Percentiles rank a stretch among this genome's conserved stretches.
Conservation (phyloP, 805 yeast genomes). For the Teunomyces pallodes region DNA sequence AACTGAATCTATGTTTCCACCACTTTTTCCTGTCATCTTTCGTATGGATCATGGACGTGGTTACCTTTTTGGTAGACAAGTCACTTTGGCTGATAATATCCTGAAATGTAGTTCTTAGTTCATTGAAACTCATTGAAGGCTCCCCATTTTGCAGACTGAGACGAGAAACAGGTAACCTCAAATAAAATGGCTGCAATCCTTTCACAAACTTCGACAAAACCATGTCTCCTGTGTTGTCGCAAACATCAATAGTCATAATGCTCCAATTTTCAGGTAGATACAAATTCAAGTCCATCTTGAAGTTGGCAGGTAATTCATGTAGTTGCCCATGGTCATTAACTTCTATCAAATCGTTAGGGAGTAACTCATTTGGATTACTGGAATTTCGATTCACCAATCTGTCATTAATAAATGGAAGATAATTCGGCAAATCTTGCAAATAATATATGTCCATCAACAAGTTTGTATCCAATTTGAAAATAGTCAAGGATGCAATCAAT, state of each 20-base stretch:
- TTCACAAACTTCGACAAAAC: conserved; percentile 45
- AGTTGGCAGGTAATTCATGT: conserved; percentile 3
- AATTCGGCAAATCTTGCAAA: conserved; percentile 20
- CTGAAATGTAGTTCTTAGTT: conserved; percentile 30
- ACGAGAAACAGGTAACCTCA: conserved; percentile 54
- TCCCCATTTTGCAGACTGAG: conserved; percentile 36
- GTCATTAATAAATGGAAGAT: conserved; percentile 21
- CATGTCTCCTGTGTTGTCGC: conserved; percentile 57
- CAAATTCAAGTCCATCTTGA: conserved; percentile 10
- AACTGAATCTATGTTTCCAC: conserved; percentile 69
- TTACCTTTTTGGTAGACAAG: conserved; percentile 51
- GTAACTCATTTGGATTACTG: conserved; percentile 9
- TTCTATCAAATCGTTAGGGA: conserved; percentile 7
- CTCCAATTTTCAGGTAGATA: conserved; percentile 50
- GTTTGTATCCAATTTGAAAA: conserved; percentile 13
- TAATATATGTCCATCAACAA: conserved; percentile 16
- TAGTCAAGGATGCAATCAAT: conserved; percentile 19
- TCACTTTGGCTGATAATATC: conserved; percentile 62
- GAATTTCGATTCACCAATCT: conserved; percentile 12
- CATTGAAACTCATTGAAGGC: conserved; percentile 32
- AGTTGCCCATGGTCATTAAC: not conserved
- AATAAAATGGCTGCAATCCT: conserved; percentile 38
- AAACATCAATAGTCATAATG: conserved; percentile 59
- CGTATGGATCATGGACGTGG: conserved; percentile 51
- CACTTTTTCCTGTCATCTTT: conserved; percentile 63